Base-by-base conservation (phyloP, 805 yeast genomes). In the Isabelozyma gotoi region DNA sequence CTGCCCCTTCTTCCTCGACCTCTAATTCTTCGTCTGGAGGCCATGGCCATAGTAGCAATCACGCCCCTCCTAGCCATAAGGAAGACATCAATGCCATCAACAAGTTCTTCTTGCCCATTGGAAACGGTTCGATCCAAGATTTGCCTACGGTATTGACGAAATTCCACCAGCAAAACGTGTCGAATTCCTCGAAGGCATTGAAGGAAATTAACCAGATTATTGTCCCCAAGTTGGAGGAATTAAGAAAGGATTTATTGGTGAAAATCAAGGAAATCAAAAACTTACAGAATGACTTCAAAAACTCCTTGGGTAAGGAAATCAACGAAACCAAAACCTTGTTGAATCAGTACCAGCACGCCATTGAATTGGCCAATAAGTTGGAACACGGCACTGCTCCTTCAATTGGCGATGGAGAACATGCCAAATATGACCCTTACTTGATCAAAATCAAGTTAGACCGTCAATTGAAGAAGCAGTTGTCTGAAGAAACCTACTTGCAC, bases 191-290 rank as follows among this genome's bases (percentile, higher is more conserved):
- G 33, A 66, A 69, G 41, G 77, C 83, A 0, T 70, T 73, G 48
- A 78, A 76, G 56, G 81, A 78, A 34, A 62, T 79, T 44, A 71
- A 73, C 33, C 59, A 64, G 36, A 67, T 75, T 43, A 65, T 79
- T 31, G 67, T 79, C 16, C 84, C 84, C 33, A 73, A 78, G 53
- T 61, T 79, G 40, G 83, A 79, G 49, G 81, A 77, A 50, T 69
- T 79, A 56, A 77, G 62, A 55, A 78, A 87, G 47, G 98, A 92
- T 63, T 68, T 92, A 49, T 66, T 84, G 45, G 82, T 87, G 40
- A 90, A 91, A 57, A 89, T 92, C 49, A 87, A 86, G 62, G 97
- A 90, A 63, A 91, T 90, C 55, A 85, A 82, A 60, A 78, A 85
- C 33, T 68, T 91, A 46, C 84, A 85, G 52, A 82, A 88, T 34